Evolutionary conservation across 2,329 filamentous ascomycete species (phyloP), one percentile per base, ranked within the genome.

Genomic region (Microcera coccophila): DNA sequence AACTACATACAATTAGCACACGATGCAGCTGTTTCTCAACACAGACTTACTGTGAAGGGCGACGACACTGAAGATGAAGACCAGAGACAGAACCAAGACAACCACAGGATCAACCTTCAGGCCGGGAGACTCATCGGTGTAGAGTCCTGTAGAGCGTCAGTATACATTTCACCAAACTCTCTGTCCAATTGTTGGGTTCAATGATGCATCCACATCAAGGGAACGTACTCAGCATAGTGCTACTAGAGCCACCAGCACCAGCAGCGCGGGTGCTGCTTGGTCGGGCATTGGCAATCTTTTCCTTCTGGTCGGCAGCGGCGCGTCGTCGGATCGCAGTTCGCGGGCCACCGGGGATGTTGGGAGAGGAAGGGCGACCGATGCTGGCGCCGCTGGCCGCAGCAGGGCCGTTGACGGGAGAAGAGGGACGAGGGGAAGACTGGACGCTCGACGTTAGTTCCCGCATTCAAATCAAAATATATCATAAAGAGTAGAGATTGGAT

Each of bases 1-100:
- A 67, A 96, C 90, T 96, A 19, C 8, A 22, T 10, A 21, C 19
- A 47, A 61, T 56, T 63, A 57, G 21, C 10, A 15, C 12, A 35
- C 11, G n/a, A 11, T 10, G 14, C 21, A 3, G 2, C 32, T 12
- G 4, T 19, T 3, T 11, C 17, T 1, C 1, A 22, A 22, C 11
- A 17, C 19, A 20, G 18, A 76, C 88, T 59, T 82, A 97, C 93
- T 90, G 74, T 98, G 93, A 64, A 98, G 78, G 58, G 90, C 90
- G 62, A 98, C 93, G 64, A 98, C 93, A 63, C 87, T 93, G 75
- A 98, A 96, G 71, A 98, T 98, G 72, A 98, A 98, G 50, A 95
- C 93, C 60, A 98, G 81, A 62, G 89, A 95, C 59, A 98, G 78
- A 57, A 96, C 93, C 63, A 98, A 79, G 53, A 98, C 91, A 54